Evolutionary conservation across 805 yeast genomes (phyloP).

Genomic region (Candida methanosorbosa): DNA sequence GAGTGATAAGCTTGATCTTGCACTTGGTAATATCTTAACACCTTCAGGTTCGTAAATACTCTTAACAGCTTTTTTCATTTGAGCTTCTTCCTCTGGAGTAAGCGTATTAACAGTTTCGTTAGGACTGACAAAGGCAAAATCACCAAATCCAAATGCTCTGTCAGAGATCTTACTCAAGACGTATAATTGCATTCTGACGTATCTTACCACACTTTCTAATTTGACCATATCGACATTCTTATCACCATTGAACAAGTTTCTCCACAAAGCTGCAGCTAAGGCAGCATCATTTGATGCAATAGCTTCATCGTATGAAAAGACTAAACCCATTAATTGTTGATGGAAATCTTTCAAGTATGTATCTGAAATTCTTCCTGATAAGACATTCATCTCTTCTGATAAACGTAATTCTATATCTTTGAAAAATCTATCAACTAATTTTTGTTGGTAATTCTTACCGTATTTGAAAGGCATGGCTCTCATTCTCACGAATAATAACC

Average conservation of each 20-base stretch:
- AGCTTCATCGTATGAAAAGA: constrained; percentile 90
- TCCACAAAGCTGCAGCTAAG: constrained; percentile 74
- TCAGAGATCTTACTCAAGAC: constrained; percentile 81
- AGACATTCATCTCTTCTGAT: constrained; percentile 78
- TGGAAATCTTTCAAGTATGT: constrained; percentile 85
- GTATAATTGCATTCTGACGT: constrained; percentile 82
- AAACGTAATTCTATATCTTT: constrained; percentile 83
- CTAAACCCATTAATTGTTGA: constrained; percentile 80
- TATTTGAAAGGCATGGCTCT: constrained; percentile 90
- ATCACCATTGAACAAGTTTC: constrained; percentile 86
- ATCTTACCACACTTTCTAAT: constrained; percentile 82
- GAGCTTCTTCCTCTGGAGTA: constrained; percentile 53
- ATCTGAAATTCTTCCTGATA: constrained; percentile 73
- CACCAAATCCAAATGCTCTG: constrained; percentile 88
- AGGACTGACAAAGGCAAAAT: constrained; percentile 78
- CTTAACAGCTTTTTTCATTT: constrained; percentile 40
- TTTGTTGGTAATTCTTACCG: constrained; percentile 86
- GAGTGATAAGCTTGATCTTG: constrained; percentile 40
- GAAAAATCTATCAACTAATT: constrained; percentile 80
- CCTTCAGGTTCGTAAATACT: constrained; percentile 43
- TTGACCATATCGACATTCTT: constrained; percentile 73
- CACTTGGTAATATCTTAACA: constrained; percentile 48
- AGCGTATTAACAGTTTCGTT: constrained; percentile 68
- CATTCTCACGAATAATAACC: constrained; percentile 94
- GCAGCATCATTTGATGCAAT: constrained; percentile 71